Conservation (phyloP, 2,329 filamentous ascomycete genomes). For the Penicillium sp. region DNA sequence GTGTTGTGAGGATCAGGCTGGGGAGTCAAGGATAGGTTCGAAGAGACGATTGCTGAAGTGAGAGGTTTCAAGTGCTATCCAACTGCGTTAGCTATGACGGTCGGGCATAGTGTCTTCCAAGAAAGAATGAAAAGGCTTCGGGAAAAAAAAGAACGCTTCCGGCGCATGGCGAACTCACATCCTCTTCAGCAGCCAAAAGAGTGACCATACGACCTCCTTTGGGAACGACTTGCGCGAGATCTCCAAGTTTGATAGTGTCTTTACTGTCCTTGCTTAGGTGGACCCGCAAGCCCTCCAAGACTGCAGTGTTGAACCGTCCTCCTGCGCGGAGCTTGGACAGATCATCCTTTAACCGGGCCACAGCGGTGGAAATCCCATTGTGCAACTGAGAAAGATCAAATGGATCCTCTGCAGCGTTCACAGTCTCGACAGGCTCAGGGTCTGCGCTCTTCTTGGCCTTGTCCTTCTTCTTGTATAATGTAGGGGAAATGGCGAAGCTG, state of each 20-base stretch:
- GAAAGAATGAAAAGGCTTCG: not conserved
- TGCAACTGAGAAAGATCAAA: conserved; percentile 63
- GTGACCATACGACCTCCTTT: conserved; percentile 62
- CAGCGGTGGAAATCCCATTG: conserved; percentile 54
- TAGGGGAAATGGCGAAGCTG: conserved; percentile 46
- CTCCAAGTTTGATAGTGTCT: conserved; percentile 56
- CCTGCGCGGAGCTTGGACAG: conserved; percentile 63
- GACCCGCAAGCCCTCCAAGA: conserved; percentile 64
- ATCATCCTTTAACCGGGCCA: conserved; percentile 61
- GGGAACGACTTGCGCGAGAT: conserved; percentile 67
- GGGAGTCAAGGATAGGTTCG: conserved; percentile 46
- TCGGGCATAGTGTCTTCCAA: not conserved
- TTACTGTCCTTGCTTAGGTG: conserved; percentile 55
- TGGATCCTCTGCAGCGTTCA: conserved; percentile 50
- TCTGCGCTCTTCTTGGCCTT: conserved; percentile 49
- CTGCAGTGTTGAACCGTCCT: conserved; percentile 63
- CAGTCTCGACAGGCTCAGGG: conserved; percentile 30
- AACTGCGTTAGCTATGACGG: not conserved
- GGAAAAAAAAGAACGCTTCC: not conserved
- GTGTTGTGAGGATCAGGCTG: conserved; percentile 46
- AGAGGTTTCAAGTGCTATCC: conserved; percentile 48
- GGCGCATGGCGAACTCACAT: conserved; percentile 47
- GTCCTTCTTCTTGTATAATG: conserved; percentile 56
- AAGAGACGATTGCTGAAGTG: conserved; percentile 44
- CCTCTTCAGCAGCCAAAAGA: conserved; percentile 65